phyloP scores from a whole-genome alignment of 2,329 filamentous ascomycete species.

The Claviceps spartinae region DNA sequence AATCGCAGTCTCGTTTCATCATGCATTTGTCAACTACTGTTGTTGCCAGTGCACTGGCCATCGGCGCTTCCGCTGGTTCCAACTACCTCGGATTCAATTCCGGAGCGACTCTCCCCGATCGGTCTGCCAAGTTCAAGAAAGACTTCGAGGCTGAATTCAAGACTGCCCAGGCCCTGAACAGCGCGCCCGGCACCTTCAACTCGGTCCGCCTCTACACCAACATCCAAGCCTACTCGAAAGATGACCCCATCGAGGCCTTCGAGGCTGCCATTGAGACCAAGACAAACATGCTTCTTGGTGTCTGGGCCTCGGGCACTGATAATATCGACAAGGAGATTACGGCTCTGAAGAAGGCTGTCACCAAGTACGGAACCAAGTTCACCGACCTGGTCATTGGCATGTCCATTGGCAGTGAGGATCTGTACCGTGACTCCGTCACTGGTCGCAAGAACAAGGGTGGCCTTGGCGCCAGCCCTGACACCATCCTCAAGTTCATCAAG shows the following conservation, averaged over 20 bases:
- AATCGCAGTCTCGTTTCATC: neutral
- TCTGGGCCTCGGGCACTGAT: constrained; percentile 44
- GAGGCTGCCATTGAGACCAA: constrained; percentile 53
- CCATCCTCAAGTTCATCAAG: constrained; percentile 51
- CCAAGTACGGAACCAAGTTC: constrained; percentile 34
- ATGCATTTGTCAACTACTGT: constrained; percentile 29
- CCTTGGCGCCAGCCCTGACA: constrained; percentile 42
- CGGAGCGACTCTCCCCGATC: constrained; percentile 30
- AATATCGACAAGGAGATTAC: constrained; percentile 47
- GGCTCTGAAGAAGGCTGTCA: constrained; percentile 43
- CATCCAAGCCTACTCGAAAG: constrained; percentile 50
- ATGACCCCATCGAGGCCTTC: constrained; percentile 68
- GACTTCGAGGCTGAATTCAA: constrained; percentile 35
- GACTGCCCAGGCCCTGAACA: constrained; percentile 21
- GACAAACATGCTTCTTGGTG: constrained; percentile 47
- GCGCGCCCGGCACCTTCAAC: constrained; percentile 40
- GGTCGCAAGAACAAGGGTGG: constrained; percentile 50
- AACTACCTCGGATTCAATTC: constrained; percentile 44
- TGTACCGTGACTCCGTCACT: constrained; percentile 48
- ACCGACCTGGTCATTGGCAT: constrained; percentile 49
- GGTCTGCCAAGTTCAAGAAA: constrained; percentile 37
- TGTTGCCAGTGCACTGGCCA: constrained; percentile 25
- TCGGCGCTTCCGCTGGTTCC: constrained; percentile 24
- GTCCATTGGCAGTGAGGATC: constrained; percentile 53
- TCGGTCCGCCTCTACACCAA: constrained; percentile 54